Conservation (phyloP, 139 green algal species). For the Chara braunii region DNA sequence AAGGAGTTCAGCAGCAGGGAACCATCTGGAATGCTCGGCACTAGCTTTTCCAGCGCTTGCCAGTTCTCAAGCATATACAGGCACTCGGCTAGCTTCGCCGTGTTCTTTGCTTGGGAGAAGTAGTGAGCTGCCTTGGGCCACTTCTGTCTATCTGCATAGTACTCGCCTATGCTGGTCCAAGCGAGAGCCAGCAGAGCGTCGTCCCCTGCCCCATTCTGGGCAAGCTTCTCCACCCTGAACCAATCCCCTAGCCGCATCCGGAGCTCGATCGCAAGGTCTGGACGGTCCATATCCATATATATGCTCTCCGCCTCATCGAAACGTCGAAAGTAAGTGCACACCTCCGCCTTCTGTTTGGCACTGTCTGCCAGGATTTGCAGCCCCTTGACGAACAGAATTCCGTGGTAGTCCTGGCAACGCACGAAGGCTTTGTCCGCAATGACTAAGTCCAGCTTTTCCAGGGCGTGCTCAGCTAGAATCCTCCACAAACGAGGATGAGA, state of each 20-base stretch:
- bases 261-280: slow-evolving; percentile 69
- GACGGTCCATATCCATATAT: slow-evolving; percentile 63
- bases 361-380: slow-evolving; percentile 51
- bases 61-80: slow-evolving; percentile 71
- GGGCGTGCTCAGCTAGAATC: slow-evolving; percentile 65
- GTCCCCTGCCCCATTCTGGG: slow-evolving; percentile 48
- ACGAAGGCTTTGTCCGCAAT: slow-evolving; percentile 72
- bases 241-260: slow-evolving; percentile 65
- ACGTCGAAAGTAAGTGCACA: slow-evolving; percentile 54
- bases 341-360: slow-evolving; percentile 65
- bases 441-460: slow-evolving; percentile 57
- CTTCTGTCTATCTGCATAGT: slow-evolving; percentile 65
- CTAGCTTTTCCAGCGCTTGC: slow-evolving; percentile 50
- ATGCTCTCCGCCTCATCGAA: slow-evolving; percentile 71
- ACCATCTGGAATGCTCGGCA: slow-evolving; percentile 57
- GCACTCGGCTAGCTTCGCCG: slow-evolving; percentile 59
- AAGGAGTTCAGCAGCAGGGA: slow-evolving; percentile 53
- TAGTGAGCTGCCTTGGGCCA: slow-evolving; percentile 68
- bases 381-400: slow-evolving; percentile 68
- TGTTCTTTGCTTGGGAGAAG: slow-evolving; percentile 66
- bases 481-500: slow-evolving; percentile 64
- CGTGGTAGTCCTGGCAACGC: slow-evolving; percentile 46
- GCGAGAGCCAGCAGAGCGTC: slow-evolving; percentile 52
- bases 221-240: slow-evolving; percentile 62
- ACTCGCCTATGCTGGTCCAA: slow-evolving; percentile 70